phyloP scores from a whole-genome alignment of 148 eudicot species.

The Chenopodium quinoa region DNA sequence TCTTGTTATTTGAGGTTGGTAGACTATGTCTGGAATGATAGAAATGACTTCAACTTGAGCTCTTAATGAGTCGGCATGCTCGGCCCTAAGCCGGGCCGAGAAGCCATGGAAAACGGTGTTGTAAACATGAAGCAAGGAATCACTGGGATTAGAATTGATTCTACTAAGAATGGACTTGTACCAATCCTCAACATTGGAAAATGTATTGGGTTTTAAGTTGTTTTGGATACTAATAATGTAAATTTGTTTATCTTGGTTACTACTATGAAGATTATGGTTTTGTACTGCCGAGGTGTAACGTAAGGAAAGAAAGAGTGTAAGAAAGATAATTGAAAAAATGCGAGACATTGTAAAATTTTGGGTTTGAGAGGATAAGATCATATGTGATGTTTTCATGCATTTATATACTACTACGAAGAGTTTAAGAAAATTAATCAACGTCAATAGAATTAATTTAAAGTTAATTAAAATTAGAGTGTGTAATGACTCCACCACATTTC shows the following conservation, averaged over 20 bases:
- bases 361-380: neutral
- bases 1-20: slow-evolving; percentile 29
- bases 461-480: neutral
- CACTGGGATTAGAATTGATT: neutral
- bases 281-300: neutral
- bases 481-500: neutral
- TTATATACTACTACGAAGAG: too few species aligned
- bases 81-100: slow-evolving; percentile 21
- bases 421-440: neutral
- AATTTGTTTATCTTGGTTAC: slow-evolving; percentile 12
- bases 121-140: slow-evolving; percentile 24
- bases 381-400: neutral
- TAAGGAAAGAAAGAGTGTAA: slow-evolving; percentile 2
- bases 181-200: slow-evolving; percentile 28
- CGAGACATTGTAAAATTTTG: neutral
- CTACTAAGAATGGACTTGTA: slow-evolving; percentile 16
- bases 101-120: slow-evolving; percentile 31
- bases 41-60: slow-evolving; percentile 13
- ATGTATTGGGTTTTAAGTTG: slow-evolving; percentile 14
- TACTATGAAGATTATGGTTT: neutral
- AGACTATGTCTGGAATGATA: slow-evolving; percentile 15
- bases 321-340: neutral
- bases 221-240: slow-evolving; percentile 25
- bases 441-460: too few species aligned
- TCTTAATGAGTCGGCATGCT: slow-evolving; percentile 14